These are phyloP conservation scores for Globisporangium cederbergense DNA, from an alignment of 352 stramenopile genomes.

Conservation along the genomic window DNA sequence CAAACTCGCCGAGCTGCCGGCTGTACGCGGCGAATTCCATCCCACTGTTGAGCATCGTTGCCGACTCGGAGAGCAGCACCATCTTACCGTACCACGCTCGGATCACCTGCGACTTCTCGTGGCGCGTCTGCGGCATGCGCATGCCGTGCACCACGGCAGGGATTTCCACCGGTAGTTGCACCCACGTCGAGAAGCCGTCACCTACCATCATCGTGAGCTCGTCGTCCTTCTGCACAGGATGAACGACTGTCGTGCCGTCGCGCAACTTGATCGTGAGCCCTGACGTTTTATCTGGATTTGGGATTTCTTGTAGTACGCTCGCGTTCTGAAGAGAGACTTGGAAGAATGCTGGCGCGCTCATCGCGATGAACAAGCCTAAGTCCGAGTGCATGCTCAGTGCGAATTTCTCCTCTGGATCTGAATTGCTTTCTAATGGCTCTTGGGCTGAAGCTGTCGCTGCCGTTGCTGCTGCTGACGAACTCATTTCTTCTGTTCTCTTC, in stretches of 20 bases:
- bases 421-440: background rate
- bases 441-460: background rate
- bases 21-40: slow-evolving; percentile 30
- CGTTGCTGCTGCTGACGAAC: background rate
- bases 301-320: slow-evolving; percentile 3
- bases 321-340: background rate
- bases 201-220: slow-evolving; percentile 22
- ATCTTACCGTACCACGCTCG: slow-evolving; percentile 45
- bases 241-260: slow-evolving; percentile 10
- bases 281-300: slow-evolving; percentile 16
- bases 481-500: background rate
- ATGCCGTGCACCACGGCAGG: slow-evolving; percentile 23
- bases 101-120: slow-evolving; percentile 11
- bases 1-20: slow-evolving; percentile 9
- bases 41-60: slow-evolving; percentile 25
- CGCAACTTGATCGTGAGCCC: slow-evolving; percentile 16
- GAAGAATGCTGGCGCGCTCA: slow-evolving; percentile 21
- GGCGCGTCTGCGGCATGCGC: slow-evolving; percentile 23
- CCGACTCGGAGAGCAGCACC: slow-evolving; percentile 24
- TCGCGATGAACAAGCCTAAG: slow-evolving; percentile 22
- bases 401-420: background rate
- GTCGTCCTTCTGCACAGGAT: slow-evolving; percentile 13
- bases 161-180: slow-evolving; percentile 12
- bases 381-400: slow-evolving; percentile 25
- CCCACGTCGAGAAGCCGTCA: slow-evolving; percentile 21